phyloP scores from a whole-genome alignment of 257 asterid species.

The Solanum clarkiae region DNA sequence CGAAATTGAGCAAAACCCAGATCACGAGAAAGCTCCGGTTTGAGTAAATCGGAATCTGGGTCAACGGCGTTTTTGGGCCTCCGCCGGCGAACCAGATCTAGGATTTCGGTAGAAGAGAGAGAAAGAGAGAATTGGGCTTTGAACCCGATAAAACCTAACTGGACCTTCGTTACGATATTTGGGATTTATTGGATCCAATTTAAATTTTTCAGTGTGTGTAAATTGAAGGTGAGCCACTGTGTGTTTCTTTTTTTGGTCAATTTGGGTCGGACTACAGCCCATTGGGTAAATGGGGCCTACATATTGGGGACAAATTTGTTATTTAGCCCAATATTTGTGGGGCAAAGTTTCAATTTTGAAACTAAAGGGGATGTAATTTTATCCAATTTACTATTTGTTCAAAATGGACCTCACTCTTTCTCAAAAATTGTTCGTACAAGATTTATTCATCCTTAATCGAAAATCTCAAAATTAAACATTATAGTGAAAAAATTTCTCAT shows the following conservation, averaged over 20 bases:
- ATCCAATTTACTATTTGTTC: not conserved
- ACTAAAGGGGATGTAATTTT: not conserved
- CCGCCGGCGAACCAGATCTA: constrained; percentile 36
- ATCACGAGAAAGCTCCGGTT: not conserved
- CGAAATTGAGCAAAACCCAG: not conserved
- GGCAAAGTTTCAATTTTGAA: not conserved
- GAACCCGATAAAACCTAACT: constrained; percentile 26
- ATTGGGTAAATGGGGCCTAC: not conserved
- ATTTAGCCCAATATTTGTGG: not conserved
- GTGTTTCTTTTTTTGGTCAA: not conserved
- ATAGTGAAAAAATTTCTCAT: not conserved
- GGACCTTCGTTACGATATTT: constrained; percentile 31
- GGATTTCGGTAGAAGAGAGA: constrained; percentile 46
- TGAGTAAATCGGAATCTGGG: not conserved
- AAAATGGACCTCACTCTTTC: not conserved
- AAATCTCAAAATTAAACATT: not conserved
- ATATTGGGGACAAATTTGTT: not conserved
- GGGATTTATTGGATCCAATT: constrained; percentile 32
- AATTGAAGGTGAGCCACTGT: not conserved
- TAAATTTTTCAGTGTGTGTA: not conserved
- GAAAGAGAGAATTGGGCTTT: constrained; percentile 58
- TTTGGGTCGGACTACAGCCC: not conserved
- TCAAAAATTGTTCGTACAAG: not conserved
- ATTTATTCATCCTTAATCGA: not conserved
- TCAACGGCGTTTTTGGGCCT: constrained; percentile 7